phyloP scores from a whole-genome alignment of 1,284 basidiomycete genomes.

The Puccinia coronata region DNA sequence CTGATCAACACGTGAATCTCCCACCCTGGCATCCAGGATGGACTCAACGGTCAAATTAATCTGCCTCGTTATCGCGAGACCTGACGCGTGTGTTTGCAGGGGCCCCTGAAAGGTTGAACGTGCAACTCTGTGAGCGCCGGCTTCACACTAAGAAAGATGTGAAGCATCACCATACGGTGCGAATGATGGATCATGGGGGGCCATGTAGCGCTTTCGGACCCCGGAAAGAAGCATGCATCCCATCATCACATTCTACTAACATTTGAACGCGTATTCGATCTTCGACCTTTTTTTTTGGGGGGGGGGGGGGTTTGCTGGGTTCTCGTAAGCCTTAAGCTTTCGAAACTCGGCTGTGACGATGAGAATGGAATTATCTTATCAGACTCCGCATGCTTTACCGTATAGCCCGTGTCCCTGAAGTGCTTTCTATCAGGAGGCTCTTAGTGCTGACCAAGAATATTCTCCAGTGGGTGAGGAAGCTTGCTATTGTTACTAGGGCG shows the following conservation, averaged over 20 bases:
- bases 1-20: neutral
- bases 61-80: slow-evolving; percentile 13
- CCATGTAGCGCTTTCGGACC: too few relatives aligned
- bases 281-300: neutral
- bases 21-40: slow-evolving; percentile 1
- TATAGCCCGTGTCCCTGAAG: neutral
- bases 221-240: neutral
- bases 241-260: neutral
- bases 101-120: slow-evolving; percentile 10
- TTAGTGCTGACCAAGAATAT: neutral
- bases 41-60: neutral
- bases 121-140: neutral
- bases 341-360: slow-evolving; percentile 11
- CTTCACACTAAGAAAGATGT: too few relatives aligned
- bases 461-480: neutral
- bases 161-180: too few relatives aligned
- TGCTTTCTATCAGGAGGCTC: neutral
- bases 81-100: neutral
- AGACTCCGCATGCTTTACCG: neutral
- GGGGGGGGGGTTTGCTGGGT: too few relatives aligned
- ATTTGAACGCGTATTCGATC: neutral
- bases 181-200: too few relatives aligned
- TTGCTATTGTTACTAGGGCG: too few relatives aligned
- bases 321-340: neutral
- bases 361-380: neutral